Percentiles rank a stretch among this genome's conserved stretches.
phyloP scores from a whole-genome alignment of 805 yeast genomes.

The Kodamaea jinghongensis region DNA sequence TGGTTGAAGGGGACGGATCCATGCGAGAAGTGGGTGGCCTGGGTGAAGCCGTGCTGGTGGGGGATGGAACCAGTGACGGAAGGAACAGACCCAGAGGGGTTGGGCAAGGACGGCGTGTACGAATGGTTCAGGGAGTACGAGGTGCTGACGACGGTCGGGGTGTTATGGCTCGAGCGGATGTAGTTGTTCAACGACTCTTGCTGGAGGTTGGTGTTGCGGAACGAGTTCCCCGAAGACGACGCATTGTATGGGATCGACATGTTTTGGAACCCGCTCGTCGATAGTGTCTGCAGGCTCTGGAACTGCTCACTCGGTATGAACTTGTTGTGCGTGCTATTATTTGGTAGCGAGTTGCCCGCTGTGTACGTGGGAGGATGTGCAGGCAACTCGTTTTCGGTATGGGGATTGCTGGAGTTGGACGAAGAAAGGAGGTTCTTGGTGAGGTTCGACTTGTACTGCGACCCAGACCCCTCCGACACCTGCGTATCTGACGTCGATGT shows the following conservation, averaged over 20 bases:
- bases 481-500: too few species aligned
- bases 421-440: constrained; percentile 7
- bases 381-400: constrained; percentile 3
- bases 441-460: constrained; percentile 8
- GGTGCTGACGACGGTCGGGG: constrained; percentile 42
- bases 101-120: constrained; percentile 34
- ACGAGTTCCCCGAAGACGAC: constrained; percentile 4
- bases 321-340: not conserved
- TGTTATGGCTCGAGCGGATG: constrained; percentile 44
- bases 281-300: too few species aligned
- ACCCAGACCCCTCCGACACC: too few species aligned
- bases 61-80: constrained; percentile 1
- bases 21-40: not conserved
- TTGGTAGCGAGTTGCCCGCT: not conserved
- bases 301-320: not conserved
- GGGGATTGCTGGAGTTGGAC: not conserved
- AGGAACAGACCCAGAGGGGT: constrained; percentile 8
- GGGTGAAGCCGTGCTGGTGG: constrained; percentile 1
- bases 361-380: constrained; percentile 5
- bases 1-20: constrained; percentile 4
- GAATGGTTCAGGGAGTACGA: constrained; percentile 44
- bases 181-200: constrained; percentile 21
- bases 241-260: constrained; percentile 1
- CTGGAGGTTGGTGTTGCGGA: constrained; percentile 8
- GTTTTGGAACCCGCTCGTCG: constrained; percentile 6